Base-by-base conservation (phyloP, 768 basidiomycete species). In the Tricholoma sp. region DNA sequence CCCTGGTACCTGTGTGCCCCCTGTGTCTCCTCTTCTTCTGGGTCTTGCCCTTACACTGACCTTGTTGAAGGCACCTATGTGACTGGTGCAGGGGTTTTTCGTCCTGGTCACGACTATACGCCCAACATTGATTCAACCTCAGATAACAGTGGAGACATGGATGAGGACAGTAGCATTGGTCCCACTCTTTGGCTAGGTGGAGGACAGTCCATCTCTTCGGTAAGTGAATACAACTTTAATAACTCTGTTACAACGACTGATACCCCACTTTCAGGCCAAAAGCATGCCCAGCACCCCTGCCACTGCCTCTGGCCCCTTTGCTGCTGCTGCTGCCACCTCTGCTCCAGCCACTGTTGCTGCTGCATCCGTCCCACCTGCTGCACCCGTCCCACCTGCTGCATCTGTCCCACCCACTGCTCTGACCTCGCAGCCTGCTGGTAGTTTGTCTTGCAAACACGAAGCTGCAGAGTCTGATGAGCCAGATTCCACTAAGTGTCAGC, bases 61-160 rank as follows among this genome's bases (percentile, higher is more conserved):
- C n/a, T n/a, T n/a, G 46, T 63, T 35, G 49, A 61, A 27, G 62
- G 57, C 4, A 52, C 50, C 9, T 49, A 54, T 55, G 62, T 60
- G 14, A 63, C 57, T 32, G 62, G 62, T 5, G 34, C 43, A 4
- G 56, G 54, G 43, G 54, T 54, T 43, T 51, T 60, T 46, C 35
- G 37, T 11, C 55, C 62, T 52, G 57, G 61, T 10, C 16, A 18
- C 37, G 22, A 58, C 49, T 21, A 16, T 4, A 54, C 52, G 31
- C 56, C 43, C 39, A 50, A 50, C 19, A 2, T 37, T 3, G 18
- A 19, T 43, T 43, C 5, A 7, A 18, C 3, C 41, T 43, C 41
- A 19, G 41, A 43, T 43, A 18, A 18, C 19, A 39, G 39, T 31
- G 29, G 31, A 18, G 41, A 19, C 16, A 18, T 50, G 27, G 14